Evolutionary conservation across 306 rosid genomes (phyloP).

Genomic region (Cicer arietinum): DNA sequence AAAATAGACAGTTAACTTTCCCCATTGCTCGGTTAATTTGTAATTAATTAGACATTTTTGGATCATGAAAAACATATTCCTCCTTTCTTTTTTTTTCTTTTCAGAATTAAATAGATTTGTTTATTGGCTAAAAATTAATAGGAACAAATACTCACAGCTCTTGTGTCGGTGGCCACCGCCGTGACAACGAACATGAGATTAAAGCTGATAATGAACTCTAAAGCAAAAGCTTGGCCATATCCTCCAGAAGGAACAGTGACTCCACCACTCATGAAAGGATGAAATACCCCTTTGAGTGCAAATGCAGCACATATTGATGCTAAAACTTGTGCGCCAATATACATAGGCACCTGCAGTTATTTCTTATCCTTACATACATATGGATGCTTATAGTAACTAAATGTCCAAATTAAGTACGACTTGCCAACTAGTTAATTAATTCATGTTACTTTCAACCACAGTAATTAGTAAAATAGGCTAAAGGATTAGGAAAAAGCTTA

Average conservation of each 20-base stretch:
- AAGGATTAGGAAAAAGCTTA: slow-evolving; percentile 8
- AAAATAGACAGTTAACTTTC: no score
- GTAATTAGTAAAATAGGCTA: not conserved
- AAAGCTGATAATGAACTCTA: slow-evolving; percentile 78
- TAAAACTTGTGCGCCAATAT: slow-evolving; percentile 73
- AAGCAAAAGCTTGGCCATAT: slow-evolving; percentile 76
- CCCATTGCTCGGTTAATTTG: no score
- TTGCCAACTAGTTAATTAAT: not conserved
- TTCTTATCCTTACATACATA: not conserved
- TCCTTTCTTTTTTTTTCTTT: not conserved
- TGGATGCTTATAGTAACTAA: not conserved
- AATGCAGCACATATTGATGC: slow-evolving; percentile 79
- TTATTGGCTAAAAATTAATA: not conserved
- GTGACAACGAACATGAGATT: slow-evolving; percentile 96
- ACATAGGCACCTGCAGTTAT: slow-evolving; percentile 67
- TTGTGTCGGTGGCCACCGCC: slow-evolving; percentile 88
- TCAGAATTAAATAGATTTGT: not conserved
- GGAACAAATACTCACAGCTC: slow-evolving; percentile 66
- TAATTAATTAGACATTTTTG: no score
- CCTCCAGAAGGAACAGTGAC: slow-evolving; percentile 82
- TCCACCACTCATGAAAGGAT: slow-evolving; percentile 82
- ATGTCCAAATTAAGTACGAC: not conserved
- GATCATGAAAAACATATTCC: no score
- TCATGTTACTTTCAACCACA: not conserved
- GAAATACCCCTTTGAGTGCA: slow-evolving; percentile 68